Evolutionary conservation across 2,329 filamentous ascomycete species (phyloP).

Genomic region (Cladobotryum protrusum): DNA sequence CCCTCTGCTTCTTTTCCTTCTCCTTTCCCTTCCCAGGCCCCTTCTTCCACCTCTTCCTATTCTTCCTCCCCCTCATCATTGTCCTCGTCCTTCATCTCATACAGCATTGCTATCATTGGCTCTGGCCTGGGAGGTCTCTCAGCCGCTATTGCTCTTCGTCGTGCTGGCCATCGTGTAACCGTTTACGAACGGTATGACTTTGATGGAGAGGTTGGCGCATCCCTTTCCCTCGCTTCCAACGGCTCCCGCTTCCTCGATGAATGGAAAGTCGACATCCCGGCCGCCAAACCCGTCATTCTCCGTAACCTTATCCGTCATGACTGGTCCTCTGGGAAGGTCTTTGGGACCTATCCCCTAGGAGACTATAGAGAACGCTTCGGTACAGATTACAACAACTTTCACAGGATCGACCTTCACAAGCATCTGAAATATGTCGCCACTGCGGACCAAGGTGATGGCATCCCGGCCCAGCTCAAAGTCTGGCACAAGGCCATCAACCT

Average conservation of each 20-base stretch:
- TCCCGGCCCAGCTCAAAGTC: conserved; percentile 43
- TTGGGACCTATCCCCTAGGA: conserved; percentile 50
- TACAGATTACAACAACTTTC: conserved; percentile 58
- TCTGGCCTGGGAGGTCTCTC: conserved; percentile 35
- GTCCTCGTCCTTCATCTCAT: conserved; percentile 8
- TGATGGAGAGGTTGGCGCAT: conserved; percentile 58
- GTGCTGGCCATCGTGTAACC: conserved; percentile 38
- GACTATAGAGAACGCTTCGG: conserved; percentile 58
- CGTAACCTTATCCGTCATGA: conserved; percentile 56
- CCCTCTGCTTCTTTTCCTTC: neutral
- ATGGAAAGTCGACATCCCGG: conserved; percentile 54
- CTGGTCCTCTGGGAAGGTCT: conserved; percentile 55
- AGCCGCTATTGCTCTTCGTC: conserved; percentile 34
- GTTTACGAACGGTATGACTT: conserved; percentile 59
- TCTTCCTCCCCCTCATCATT: neutral
- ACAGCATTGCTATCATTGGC: conserved; percentile 33
- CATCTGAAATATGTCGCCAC: conserved; percentile 54
- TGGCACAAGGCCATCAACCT: conserved; percentile 47
- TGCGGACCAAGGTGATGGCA: conserved; percentile 43
- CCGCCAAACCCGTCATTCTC: conserved; percentile 55
- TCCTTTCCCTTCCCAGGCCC: neutral
- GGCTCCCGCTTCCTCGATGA: conserved; percentile 57
- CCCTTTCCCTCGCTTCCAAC: conserved; percentile 57
- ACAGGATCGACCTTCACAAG: conserved; percentile 55
- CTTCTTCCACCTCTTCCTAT: neutral